Evolutionary conservation across 2,329 filamentous ascomycete genomes (phyloP).

Genomic region (Penicillium glabrum): DNA sequence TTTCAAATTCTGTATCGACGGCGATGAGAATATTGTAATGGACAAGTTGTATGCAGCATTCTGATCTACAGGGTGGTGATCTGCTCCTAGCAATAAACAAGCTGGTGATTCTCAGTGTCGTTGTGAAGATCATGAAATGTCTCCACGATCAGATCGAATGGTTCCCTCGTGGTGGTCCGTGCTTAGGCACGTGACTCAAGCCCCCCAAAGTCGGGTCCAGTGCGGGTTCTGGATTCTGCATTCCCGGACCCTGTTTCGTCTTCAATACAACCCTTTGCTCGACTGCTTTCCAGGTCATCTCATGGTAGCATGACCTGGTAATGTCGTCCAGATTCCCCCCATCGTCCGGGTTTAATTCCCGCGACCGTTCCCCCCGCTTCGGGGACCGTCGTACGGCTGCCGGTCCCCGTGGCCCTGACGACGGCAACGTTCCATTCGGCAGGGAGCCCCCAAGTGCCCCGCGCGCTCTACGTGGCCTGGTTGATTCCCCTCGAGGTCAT

Average conservation of each 20-base stretch:
- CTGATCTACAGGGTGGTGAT: too few relatives aligned
- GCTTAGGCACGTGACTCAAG: constrained; percentile 8
- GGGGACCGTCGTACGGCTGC: constrained; percentile 66
- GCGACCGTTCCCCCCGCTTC: constrained; percentile 71
- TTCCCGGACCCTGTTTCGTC: constrained; percentile 1
- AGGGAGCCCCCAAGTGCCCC: constrained; percentile 79
- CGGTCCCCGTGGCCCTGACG: constrained; percentile 54
- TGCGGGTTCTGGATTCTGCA: constrained; percentile 4
- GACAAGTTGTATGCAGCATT: background rate
- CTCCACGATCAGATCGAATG: background rate
- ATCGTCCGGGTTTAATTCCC: constrained; percentile 62
- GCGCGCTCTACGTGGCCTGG: constrained; percentile 75
- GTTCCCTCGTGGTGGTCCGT: constrained; percentile 9
- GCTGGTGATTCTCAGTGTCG: background rate
- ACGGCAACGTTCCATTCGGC: constrained; percentile 55
- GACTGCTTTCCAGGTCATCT: constrained; percentile 13
- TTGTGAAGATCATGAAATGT: background rate
- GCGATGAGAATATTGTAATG: background rate
- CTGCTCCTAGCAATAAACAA: too few relatives aligned
- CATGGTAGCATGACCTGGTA: constrained; percentile 39
- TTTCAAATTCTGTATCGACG: background rate
- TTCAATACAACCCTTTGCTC: background rate
- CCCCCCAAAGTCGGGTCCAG: background rate
- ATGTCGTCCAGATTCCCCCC: constrained; percentile 62
- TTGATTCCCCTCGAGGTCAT: constrained; percentile 64